phyloP scores from a whole-genome alignment of 495 filamentous ascomycete species.

The Friedmanniomyces simplex region DNA sequence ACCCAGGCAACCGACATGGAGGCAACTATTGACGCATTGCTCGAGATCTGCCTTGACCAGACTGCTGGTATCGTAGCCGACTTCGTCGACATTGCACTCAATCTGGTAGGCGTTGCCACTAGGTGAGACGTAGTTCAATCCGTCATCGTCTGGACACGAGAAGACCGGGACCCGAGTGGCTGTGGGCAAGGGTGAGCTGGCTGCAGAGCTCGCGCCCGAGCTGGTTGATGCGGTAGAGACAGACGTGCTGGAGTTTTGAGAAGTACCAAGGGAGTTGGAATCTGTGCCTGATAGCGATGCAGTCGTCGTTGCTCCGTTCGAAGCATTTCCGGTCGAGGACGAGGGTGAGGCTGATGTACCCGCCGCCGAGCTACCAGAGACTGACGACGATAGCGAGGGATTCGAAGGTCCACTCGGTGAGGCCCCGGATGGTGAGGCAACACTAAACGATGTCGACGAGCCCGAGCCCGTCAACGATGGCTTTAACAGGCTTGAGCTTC shows the following conservation, averaged over 20 bases:
- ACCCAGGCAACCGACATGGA: background rate
- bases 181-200: background rate
- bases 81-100: background rate
- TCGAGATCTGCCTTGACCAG: background rate
- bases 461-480: background rate
- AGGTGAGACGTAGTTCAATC: background rate
- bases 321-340: too few relatives aligned
- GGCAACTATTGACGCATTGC: constrained; percentile 3
- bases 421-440: background rate
- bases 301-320: background rate
- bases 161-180: background rate
- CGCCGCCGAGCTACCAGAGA: background rate
- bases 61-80: background rate
- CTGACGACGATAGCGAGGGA: background rate
- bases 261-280: background rate
- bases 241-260: background rate
- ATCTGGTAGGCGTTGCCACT: constrained; percentile 1
- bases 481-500: background rate
- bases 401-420: background rate
- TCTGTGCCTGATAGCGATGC: background rate
- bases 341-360: background rate
- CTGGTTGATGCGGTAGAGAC: background rate
- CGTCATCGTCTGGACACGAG: constrained; percentile 6
- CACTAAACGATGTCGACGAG: background rate
- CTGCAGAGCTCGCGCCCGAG: background rate